Base-by-base conservation (phyloP, 2,329 filamentous ascomycete genomes). In the Botrytis pseudocinerea region DNA sequence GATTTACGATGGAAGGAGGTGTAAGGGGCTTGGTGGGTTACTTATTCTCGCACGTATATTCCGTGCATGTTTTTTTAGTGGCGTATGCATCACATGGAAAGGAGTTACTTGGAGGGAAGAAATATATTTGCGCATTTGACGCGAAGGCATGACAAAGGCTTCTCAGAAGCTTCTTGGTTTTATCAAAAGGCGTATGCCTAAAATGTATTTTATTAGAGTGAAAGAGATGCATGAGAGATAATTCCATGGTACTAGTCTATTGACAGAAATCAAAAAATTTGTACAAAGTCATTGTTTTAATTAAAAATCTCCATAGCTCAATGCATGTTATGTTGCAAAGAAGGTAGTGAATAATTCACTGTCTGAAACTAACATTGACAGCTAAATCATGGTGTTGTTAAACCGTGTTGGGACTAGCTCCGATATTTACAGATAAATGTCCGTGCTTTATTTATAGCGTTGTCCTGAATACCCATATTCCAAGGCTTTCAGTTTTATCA, bases 191-290 rank as follows among this genome's bases (percentile, higher is more conserved):
- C 57, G 70, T 70, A 65, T 71, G 77, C 71, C 75, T 80, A 80
- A 79, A 80, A 76, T 80, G 78, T 80, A 80, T 71, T 80, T 69
- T 81, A 80, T 74, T 80, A 80, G 78, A 73, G 63, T 70, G 60
- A 75, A 74, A 72, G 63, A 74, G 75, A 73, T 68, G 62, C 70
- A 48, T 59, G 62, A 60, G 38, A 72, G n/a, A 42, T 57, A 51
- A 35, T 69, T 51, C 60, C 61, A 66, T 44, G 32, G 61, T 44
- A 16, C 35, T 20, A 66, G n/a, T 46, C 46, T 59, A n/a, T 32
- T 44, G 25, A 42, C 60, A 32, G 10, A 48, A 48, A 64, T 44
- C 3, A 38, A 46, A 46, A 54, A 60, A 32, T 42, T 10, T 72
- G 51, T 72, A 60, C 28, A 48, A 60, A 44, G 40, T 9, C 12